Evolutionary conservation across 176 grass and related monocot genomes (phyloP).

Genomic region (Bromus sterilis): DNA sequence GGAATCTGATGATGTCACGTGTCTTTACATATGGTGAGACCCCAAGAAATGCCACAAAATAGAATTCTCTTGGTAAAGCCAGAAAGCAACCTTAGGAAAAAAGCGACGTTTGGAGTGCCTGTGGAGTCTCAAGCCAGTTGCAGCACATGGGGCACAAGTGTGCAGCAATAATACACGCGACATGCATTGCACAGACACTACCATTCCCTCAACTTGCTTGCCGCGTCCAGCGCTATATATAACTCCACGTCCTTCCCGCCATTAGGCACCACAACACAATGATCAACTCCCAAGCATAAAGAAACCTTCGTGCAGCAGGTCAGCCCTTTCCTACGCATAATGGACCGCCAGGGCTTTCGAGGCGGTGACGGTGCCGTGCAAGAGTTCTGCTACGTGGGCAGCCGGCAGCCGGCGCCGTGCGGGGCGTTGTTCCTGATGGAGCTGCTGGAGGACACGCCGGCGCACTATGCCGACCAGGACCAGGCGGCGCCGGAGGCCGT

Average conservation of each 20-base stretch:
- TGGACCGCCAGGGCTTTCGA: conserved; percentile 15
- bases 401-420: conserved; percentile 11
- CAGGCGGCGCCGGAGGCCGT: conserved; percentile 9
- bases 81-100: neutral
- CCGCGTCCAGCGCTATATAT: conserved; percentile 23
- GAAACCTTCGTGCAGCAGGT: neutral
- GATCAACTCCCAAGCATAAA: neutral
- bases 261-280: conserved; percentile 15
- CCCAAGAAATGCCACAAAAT: neutral
- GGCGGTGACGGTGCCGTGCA: neutral
- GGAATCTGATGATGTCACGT: too few relatives aligned
- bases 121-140: neutral
- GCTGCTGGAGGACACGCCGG: conserved; percentile 42
- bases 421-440: conserved; percentile 53
- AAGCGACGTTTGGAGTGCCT: neutral
- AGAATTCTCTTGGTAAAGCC: neutral
- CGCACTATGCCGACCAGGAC: conserved; percentile 18
- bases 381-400: neutral
- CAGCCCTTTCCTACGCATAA: neutral
- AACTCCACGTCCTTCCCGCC: conserved; percentile 8
- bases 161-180: conserved; percentile 8
- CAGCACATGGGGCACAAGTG: conserved; percentile 36
- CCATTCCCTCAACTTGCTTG: conserved; percentile 1
- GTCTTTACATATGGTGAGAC: too few relatives aligned
- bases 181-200: conserved; percentile 3